Conservation (phyloP, 176 grass and related monocot species). For the Musa itinerans region DNA sequence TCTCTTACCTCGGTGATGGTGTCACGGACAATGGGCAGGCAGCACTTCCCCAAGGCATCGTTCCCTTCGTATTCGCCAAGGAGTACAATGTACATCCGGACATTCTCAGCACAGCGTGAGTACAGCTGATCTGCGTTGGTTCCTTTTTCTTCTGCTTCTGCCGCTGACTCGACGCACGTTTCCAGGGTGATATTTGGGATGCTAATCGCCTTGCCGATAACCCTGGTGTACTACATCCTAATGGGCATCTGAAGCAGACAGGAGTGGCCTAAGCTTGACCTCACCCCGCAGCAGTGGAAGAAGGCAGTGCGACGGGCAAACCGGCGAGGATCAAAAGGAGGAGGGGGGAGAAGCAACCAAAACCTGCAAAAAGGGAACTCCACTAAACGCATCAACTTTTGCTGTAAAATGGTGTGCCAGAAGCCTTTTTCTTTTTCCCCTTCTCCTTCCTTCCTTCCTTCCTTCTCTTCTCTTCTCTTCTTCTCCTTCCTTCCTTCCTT, state of each 20-base stretch:
- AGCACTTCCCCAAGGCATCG: constrained; percentile 9
- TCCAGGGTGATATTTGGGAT: constrained; percentile 10
- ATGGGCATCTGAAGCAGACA: neutral
- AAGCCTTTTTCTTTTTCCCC: no score
- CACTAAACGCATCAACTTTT: no score
- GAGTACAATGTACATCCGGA: constrained; percentile 16
- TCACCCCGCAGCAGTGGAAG: no score
- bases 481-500: no score
- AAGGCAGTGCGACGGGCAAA: no score
- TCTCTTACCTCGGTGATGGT: neutral
- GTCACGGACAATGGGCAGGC: neutral
- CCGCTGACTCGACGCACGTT: neutral
- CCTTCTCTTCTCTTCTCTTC: no score
- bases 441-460: no score
- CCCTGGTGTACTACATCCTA: constrained; percentile 1
- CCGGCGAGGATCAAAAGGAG: no score
- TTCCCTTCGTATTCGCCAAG: constrained; percentile 19
- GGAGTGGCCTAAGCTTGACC: no score
- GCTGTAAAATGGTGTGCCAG: no score
- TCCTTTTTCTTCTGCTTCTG: neutral
- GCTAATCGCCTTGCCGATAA: constrained; percentile 4
- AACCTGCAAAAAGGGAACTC: no score
- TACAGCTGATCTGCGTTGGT: neutral
- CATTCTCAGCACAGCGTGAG: constrained; percentile 19
- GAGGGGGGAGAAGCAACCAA: no score